Conservation (phyloP, 2,329 filamentous ascomycete genomes). For the Blastomyces gilchristii region DNA sequence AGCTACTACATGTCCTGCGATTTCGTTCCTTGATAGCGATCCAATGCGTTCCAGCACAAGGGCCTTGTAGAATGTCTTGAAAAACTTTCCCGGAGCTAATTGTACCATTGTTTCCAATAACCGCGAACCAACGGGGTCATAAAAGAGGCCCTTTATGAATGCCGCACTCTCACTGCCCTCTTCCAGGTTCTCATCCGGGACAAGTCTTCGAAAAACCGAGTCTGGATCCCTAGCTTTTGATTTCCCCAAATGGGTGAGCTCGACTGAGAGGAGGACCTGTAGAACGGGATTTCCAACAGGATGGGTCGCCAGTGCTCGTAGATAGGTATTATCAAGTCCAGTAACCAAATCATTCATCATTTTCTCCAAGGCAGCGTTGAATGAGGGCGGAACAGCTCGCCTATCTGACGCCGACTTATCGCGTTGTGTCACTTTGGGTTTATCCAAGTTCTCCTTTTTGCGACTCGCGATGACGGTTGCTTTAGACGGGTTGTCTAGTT, state of each 20-base stretch:
- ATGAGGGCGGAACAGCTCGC: conserved; percentile 62
- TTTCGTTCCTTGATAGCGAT: conserved; percentile 76
- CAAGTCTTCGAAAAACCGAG: conserved; percentile 63
- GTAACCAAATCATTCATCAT: conserved; percentile 68
- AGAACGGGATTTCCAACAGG: conserved; percentile 85
- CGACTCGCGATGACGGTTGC: conserved; percentile 78
- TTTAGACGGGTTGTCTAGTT: conserved; percentile 58
- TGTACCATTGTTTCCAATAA: conserved; percentile 78
- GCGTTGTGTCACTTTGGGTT: conserved; percentile 41
- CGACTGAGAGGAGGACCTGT: conserved; percentile 81
- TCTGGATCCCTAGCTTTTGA: conserved; percentile 53
- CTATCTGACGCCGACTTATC: conserved; percentile 41
- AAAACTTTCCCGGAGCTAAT: conserved; percentile 72
- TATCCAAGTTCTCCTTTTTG: conserved; percentile 75
- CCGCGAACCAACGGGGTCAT: conserved; percentile 81
- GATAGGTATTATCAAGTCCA: conserved; percentile 64
- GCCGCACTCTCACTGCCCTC: conserved; percentile 63
- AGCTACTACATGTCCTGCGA: conserved; percentile 78
- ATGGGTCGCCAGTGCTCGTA: conserved; percentile 76
- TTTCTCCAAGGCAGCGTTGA: conserved; percentile 65
- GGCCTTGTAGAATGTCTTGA: conserved; percentile 75
- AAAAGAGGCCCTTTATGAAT: conserved; percentile 79
- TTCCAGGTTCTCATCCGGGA: conserved; percentile 67
- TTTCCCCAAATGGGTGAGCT: conserved; percentile 64
- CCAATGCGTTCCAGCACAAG: conserved; percentile 72